Percentiles rank a stretch among this genome's conserved stretches.
Evolutionary conservation across 768 basidiomycete genomes (phyloP).

Genomic region (Russula earlei): DNA sequence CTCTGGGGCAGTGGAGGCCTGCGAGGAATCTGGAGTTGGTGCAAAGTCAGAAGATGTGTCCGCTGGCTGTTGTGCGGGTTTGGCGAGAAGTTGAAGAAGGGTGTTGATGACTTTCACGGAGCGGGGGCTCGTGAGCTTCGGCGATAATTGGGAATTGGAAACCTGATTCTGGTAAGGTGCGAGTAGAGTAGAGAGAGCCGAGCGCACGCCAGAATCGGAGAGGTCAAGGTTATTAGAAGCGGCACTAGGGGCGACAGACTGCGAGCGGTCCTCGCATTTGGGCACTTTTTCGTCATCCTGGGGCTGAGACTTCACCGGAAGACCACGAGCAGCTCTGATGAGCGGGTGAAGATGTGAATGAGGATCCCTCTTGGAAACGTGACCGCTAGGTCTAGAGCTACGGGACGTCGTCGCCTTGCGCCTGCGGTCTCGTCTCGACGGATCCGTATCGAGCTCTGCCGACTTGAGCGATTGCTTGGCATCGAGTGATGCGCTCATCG

Average conservation of each 20-base stretch:
- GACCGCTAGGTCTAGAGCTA: conserved; percentile 29
- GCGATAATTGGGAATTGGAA: conserved; percentile 23
- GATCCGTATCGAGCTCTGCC: conserved; percentile 31
- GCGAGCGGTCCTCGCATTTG: not conserved
- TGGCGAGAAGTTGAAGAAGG: conserved; percentile 24
- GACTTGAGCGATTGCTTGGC: conserved; percentile 20
- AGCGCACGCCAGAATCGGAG: conserved; percentile 13
- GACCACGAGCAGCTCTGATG: conserved; percentile 9
- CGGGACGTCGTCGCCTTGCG: conserved; percentile 25
- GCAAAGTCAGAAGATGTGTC: conserved; percentile 45
- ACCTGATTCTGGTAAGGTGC: conserved; percentile 9
- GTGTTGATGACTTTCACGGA: conserved; percentile 22
- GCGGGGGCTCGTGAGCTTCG: conserved; percentile 9
- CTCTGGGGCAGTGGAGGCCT: conserved; percentile 17
- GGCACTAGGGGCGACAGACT: not conserved
- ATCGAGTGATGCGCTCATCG: not conserved
- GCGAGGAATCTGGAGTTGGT: conserved; percentile 25
- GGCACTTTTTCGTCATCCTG: not conserved
- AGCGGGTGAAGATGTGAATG: conserved; percentile 12
- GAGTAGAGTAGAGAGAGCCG: conserved; percentile 9
- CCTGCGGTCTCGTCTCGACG: conserved; percentile 25
- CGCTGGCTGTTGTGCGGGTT: conserved; percentile 26
- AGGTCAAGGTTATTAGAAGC: conserved; percentile 6
- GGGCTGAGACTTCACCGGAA: conserved; percentile 2
- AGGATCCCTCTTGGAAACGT: conserved; percentile 23